Evolutionary conservation across 2,329 filamentous ascomycete species (phyloP).

Genomic region (Shiraia sp.): DNA sequence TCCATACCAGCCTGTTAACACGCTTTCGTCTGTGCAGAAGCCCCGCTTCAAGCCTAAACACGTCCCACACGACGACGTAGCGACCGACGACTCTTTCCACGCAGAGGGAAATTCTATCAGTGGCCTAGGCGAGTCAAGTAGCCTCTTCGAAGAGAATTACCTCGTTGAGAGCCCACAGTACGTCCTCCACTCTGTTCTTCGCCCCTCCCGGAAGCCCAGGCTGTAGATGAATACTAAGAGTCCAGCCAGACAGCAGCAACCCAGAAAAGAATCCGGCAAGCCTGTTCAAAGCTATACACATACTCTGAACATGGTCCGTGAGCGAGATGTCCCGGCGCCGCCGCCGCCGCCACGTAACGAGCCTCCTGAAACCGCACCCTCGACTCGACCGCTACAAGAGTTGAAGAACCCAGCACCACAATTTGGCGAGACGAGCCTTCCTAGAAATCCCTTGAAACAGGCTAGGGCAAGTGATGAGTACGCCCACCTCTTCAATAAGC

Average conservation of each 20-base stretch:
- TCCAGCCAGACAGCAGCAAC: slow-evolving; percentile 11
- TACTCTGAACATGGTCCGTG: slow-evolving; percentile 51
- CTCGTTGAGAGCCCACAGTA: slow-evolving; percentile 1
- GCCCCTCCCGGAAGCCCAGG: too few relatives aligned
- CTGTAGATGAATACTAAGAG: not conserved
- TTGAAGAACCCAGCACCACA: slow-evolving; percentile 42
- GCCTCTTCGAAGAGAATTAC: slow-evolving; percentile 37
- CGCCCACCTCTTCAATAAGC: slow-evolving; percentile 56
- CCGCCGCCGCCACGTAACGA: slow-evolving; percentile 35
- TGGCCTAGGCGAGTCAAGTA: slow-evolving; percentile 38
- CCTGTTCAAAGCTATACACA: slow-evolving; percentile 17
- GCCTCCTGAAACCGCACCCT: slow-evolving; percentile 21
- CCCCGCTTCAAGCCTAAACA: slow-evolving; percentile 26
- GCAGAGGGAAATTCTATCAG: slow-evolving; percentile 4
- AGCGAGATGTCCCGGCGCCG: slow-evolving; percentile 52
- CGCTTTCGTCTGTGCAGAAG: slow-evolving; percentile 36
- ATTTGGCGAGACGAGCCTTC: slow-evolving; percentile 63
- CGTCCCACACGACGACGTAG: slow-evolving; percentile 3
- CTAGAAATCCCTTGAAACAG: slow-evolving; percentile 54
- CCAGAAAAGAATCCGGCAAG: not conserved
- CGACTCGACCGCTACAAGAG: slow-evolving; percentile 38
- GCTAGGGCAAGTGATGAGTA: slow-evolving; percentile 29
- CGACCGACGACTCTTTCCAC: slow-evolving; percentile 1
- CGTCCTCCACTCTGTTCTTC: not conserved
- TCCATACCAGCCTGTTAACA: slow-evolving; percentile 40